Conservation (phyloP, 192 early-diverging fungal genomes). For the Mortierella hygrophila region DNA sequence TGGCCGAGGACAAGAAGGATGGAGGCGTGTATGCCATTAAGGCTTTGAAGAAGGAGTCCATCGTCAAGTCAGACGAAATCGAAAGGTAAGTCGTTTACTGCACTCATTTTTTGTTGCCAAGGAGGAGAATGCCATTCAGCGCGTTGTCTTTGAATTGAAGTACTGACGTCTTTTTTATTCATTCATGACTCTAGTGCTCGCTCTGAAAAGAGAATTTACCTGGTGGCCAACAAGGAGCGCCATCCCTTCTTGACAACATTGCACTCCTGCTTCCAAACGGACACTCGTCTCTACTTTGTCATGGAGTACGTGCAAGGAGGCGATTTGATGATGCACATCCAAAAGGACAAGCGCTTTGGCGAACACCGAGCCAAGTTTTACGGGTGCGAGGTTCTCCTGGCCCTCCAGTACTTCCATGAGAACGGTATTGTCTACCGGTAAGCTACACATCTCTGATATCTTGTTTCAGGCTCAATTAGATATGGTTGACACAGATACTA, state of each 20-base stretch:
- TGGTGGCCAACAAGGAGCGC: constrained; percentile 88
- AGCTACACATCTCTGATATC: neutral
- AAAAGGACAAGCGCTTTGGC: constrained; percentile 90
- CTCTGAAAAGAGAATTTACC: constrained; percentile 95
- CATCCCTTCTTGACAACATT: constrained; percentile 97
- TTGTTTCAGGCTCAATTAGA: neutral
- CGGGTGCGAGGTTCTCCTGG: constrained; percentile 94
- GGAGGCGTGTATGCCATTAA: constrained; percentile 93
- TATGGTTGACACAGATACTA: neutral
- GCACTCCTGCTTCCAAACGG: constrained; percentile 98
- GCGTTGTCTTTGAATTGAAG: neutral
- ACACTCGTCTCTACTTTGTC: constrained; percentile 96
- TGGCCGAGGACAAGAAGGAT: constrained; percentile 91
- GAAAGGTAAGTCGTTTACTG: constrained; percentile 18
- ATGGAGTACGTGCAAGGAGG: constrained; percentile 99
- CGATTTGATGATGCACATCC: constrained; percentile 99
- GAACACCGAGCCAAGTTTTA: constrained; percentile 96
- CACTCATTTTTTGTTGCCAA: constrained; percentile 55
- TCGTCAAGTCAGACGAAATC: constrained; percentile 92
- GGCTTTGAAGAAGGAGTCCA: constrained; percentile 97
- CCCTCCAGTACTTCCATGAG: constrained; percentile 95
- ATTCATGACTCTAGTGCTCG: constrained; percentile 67
- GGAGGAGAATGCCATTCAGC: neutral
- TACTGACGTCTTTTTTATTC: neutral
- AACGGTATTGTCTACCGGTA: constrained; percentile 89